phyloP scores from a whole-genome alignment of 2,329 filamentous ascomycete genomes.

The Diaporthe capsici region DNA sequence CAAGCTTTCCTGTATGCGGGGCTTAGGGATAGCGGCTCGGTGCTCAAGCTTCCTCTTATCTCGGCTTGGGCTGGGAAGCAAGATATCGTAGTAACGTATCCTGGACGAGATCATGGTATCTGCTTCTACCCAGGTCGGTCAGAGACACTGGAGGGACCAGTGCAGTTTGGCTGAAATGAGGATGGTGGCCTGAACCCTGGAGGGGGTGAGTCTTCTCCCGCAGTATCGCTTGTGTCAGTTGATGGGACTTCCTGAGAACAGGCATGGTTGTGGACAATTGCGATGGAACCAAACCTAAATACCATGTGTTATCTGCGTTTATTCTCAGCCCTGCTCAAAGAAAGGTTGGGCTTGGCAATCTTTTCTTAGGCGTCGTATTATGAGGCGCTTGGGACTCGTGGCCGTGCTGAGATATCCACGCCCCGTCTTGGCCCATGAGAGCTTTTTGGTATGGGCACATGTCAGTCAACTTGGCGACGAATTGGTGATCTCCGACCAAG shows the following conservation, averaged over 20 bases:
- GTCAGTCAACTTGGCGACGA: neutral
- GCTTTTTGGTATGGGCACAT: neutral
- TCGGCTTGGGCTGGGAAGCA: neutral
- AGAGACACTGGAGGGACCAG: neutral
- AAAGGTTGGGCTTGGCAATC: neutral
- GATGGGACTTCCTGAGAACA: neutral
- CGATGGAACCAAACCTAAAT: neutral
- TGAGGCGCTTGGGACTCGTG: neutral
- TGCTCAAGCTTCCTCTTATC: neutral
- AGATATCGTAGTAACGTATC: neutral
- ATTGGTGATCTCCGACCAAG: slow-evolving; percentile 1
- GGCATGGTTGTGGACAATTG: neutral
- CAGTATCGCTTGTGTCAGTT: neutral
- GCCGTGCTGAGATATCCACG: neutral
- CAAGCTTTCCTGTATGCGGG: slow-evolving; percentile 4
- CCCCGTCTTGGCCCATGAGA: neutral
- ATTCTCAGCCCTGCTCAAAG: neutral
- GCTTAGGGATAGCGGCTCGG: neutral
- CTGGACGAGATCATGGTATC: neutral
- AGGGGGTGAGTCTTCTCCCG: too few relatives aligned
- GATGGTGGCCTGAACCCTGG: neutral
- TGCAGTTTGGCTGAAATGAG: neutral
- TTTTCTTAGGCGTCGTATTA: neutral
- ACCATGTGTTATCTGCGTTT: neutral
- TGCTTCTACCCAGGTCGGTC: neutral